Conservation (phyloP, 169 alveolate genomes). For the Babesia bovis region DNA sequence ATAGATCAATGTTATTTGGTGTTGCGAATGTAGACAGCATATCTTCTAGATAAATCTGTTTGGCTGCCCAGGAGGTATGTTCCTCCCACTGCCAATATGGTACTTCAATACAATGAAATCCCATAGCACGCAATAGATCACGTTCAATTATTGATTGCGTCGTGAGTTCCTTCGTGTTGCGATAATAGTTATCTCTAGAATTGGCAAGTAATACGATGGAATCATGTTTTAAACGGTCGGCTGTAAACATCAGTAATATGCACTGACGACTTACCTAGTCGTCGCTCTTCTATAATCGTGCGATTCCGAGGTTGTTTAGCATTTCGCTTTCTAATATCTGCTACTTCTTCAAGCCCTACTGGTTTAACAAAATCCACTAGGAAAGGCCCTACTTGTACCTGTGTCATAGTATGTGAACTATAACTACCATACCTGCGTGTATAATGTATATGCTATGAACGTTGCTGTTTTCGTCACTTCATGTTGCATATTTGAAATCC, state of each 20-base stretch:
- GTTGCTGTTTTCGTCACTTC: slow-evolving; percentile 39
- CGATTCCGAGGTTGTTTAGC: slow-evolving; percentile 3
- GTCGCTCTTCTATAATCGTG: slow-evolving; percentile 1
- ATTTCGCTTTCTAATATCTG: slow-evolving; percentile 1
- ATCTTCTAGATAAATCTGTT: neutral
- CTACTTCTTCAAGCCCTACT: slow-evolving; percentile 3
- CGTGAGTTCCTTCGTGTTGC: slow-evolving; percentile 12
- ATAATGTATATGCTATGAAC: slow-evolving; percentile 20
- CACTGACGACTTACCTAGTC: neutral
- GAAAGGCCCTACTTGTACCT: slow-evolving; percentile 51
- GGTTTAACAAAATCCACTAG: slow-evolving; percentile 35
- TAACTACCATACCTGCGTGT: slow-evolving; percentile 19
- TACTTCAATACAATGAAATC: slow-evolving; percentile 1
- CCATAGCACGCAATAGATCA: slow-evolving; percentile 8
- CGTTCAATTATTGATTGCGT: slow-evolving; percentile 8
- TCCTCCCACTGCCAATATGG: slow-evolving; percentile 34
- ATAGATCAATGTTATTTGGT: too few relatives aligned
- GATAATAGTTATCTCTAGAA: neutral
- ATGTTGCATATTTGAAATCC: slow-evolving; percentile 9
- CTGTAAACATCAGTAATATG: neutral
- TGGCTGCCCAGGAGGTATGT: slow-evolving; percentile 4
- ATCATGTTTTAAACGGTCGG: neutral
- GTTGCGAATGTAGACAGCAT: too few relatives aligned
- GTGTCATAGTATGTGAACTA: neutral
- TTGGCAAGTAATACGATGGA: slow-evolving; percentile 8